These are phyloP conservation scores for Cetraspora pellucida DNA, from an alignment of 192 early-diverging fungal genomes.

Conservation along the genomic window DNA sequence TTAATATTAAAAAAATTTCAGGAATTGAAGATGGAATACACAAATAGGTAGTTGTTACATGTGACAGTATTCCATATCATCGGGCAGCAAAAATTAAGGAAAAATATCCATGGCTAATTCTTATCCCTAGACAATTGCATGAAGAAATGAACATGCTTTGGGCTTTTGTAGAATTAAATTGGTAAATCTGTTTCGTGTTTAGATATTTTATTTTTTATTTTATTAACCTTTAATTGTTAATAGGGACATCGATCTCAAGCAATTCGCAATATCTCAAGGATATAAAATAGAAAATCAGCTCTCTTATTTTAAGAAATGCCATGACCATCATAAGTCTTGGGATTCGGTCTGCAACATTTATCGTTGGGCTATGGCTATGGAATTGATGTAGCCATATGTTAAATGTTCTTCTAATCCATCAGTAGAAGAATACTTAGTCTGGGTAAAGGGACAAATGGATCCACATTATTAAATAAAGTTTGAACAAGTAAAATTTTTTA, in stretches of 20 bases:
- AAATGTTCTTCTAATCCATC: constrained; percentile 3
- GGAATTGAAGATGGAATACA: constrained; percentile 18
- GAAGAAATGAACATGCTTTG: too few relatives aligned
- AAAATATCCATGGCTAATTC: constrained; percentile 17
- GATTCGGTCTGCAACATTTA: neutral
- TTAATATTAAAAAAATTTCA: constrained; percentile 17
- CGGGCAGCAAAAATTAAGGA: neutral
- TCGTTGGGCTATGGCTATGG: neutral
- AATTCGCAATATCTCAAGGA: neutral
- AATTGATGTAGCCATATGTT: neutral
- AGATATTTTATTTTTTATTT: neutral
- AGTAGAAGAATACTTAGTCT: constrained; percentile 14
- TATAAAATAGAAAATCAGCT: constrained; percentile 14
- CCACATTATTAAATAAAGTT: constrained; percentile 13
- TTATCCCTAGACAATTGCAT: constrained; percentile 28
- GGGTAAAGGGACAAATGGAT: constrained; percentile 20
- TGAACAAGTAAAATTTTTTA: constrained; percentile 6
- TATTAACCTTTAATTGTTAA: neutral
- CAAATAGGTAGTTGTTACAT: constrained; percentile 14
- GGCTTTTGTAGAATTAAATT: too few relatives aligned
- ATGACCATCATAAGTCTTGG: neutral
- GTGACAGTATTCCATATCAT: constrained; percentile 29
- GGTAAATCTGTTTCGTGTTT: too few relatives aligned
- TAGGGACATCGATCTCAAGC: constrained; percentile 14
- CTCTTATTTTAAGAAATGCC: constrained; percentile 7